These are phyloP conservation scores for Phanerochaete sordida DNA, from an alignment of 768 basidiomycete genomes.

Conservation along the genomic window DNA sequence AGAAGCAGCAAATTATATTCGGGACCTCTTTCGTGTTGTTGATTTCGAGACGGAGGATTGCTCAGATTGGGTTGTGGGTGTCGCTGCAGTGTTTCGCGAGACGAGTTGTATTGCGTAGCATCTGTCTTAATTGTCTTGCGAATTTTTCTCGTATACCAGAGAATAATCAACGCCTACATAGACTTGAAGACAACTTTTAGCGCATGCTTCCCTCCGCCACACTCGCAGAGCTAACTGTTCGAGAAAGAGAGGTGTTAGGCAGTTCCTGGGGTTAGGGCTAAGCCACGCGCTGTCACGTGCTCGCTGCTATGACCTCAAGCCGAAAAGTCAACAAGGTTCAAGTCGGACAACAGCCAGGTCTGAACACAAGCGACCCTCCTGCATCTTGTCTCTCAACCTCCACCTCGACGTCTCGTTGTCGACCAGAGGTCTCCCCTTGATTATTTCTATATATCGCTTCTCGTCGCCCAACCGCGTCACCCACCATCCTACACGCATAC, in stretches of 20 bases:
- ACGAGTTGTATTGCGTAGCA: neutral
- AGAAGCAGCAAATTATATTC: neutral
- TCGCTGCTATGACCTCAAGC: neutral
- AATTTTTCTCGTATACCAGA: too few relatives aligned
- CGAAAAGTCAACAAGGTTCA: slow-evolving; percentile 4
- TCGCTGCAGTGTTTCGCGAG: neutral
- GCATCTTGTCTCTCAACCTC: neutral
- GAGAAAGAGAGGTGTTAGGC: neutral
- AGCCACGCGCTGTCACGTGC: neutral
- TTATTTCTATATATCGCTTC: slow-evolving; percentile 3
- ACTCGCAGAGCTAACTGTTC: neutral
- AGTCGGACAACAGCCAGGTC: neutral
- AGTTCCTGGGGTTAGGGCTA: neutral
- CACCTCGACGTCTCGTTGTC: neutral
- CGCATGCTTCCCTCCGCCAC: too few relatives aligned
- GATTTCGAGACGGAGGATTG: neutral
- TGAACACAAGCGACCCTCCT: neutral
- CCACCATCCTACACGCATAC: slow-evolving; percentile 4
- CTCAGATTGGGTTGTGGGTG: neutral
- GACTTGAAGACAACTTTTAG: too few relatives aligned
- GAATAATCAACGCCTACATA: too few relatives aligned
- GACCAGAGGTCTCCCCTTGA: neutral
- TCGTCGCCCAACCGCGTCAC: slow-evolving; percentile 3
- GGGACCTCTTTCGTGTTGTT: neutral
- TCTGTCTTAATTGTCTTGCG: too few relatives aligned